Percentiles rank a stretch among this genome's conserved stretches.
Evolutionary conservation across 345 rosid species (phyloP).

Genomic region (Clarkia xantiana): DNA sequence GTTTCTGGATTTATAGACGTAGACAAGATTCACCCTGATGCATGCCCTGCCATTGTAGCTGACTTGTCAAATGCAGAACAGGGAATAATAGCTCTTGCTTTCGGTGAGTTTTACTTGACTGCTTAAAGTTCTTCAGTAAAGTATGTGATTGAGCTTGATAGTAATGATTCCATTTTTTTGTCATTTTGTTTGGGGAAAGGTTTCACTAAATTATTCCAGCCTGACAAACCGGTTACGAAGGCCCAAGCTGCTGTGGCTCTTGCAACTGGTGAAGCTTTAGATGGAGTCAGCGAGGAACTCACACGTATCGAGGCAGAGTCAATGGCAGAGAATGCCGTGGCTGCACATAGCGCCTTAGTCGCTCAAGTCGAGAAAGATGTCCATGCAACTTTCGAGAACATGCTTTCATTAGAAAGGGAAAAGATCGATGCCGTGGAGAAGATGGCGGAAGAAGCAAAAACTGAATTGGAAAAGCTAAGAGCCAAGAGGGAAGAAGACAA

Average conservation of each 20-base stretch:
- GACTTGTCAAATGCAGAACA: conserved; percentile 78
- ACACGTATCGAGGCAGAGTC: conserved; percentile 87
- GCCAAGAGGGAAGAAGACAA: conserved; percentile 61
- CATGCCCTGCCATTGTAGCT: conserved; percentile 86
- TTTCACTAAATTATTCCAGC: conserved; percentile 81
- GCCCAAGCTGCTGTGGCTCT: conserved; percentile 93
- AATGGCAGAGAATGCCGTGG: conserved; percentile 78
- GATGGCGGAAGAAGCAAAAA: conserved; percentile 73
- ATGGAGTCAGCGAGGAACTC: conserved; percentile 67
- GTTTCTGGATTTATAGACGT: conserved; percentile 79
- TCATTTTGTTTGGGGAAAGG: conserved; percentile 24
- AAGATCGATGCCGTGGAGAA: conserved; percentile 54
- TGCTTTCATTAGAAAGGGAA: conserved; percentile 57
- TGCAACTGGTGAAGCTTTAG: conserved; percentile 72
- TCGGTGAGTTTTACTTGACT: conserved; percentile 43
- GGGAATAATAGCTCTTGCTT: conserved; percentile 76
- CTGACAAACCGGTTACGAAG: conserved; percentile 84
- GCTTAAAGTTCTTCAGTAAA: conserved; percentile 2
- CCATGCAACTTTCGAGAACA: conserved; percentile 61
- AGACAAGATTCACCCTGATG: conserved; percentile 69
- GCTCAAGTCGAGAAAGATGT: conserved; percentile 76
- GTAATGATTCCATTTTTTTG: conserved; percentile 3
- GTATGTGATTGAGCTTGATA: conserved; percentile 11
- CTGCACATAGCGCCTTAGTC: conserved; percentile 58
- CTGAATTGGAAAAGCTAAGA: conserved; percentile 47